Percentiles rank a stretch among this genome's conserved stretches.
Conservation (phyloP, 2,329 filamentous ascomycete genomes). For the Fusarium succisae region DNA sequence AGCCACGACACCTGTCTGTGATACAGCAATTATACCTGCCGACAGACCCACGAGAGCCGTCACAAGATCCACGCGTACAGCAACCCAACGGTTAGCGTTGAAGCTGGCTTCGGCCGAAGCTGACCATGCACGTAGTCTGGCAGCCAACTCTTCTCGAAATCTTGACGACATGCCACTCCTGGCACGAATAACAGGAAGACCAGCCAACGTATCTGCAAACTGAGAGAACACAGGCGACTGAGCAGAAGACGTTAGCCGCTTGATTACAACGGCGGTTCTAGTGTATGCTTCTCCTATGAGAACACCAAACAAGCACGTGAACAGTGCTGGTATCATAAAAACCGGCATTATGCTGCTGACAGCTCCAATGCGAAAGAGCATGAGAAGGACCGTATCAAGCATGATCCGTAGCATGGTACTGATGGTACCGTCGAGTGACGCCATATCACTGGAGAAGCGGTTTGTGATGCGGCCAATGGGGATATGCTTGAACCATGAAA, state of each 20-base stretch:
- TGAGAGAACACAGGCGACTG: constrained; percentile 66
- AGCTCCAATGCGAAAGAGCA: constrained; percentile 57
- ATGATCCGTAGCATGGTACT: constrained; percentile 55
- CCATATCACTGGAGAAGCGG: constrained; percentile 66
- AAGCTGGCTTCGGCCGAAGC: constrained; percentile 60
- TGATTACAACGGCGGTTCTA: constrained; percentile 57
- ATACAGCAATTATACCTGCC: constrained; percentile 63
- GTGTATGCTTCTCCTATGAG: constrained; percentile 61
- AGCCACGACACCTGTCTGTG: constrained; percentile 56
- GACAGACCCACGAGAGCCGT: constrained; percentile 61
- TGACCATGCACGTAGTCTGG: constrained; percentile 58
- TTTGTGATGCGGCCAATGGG: constrained; percentile 64
- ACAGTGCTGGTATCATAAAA: constrained; percentile 57
- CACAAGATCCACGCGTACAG: constrained; percentile 63
- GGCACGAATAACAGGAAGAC: constrained; percentile 62
- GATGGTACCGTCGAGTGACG: constrained; percentile 62
- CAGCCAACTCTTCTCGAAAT: constrained; percentile 60
- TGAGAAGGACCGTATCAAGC: constrained; percentile 53
- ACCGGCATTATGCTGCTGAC: constrained; percentile 63
- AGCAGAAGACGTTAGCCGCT: constrained; percentile 56
- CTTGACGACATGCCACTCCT: constrained; percentile 57
- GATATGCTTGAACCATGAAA: constrained; percentile 66
- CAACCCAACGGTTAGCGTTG: constrained; percentile 68
- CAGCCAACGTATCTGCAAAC: constrained; percentile 62
- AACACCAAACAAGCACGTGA: constrained; percentile 57